Base-by-base conservation (phyloP, 108 stramenopile species). In the Nannochloropsis oceanica region DNA sequence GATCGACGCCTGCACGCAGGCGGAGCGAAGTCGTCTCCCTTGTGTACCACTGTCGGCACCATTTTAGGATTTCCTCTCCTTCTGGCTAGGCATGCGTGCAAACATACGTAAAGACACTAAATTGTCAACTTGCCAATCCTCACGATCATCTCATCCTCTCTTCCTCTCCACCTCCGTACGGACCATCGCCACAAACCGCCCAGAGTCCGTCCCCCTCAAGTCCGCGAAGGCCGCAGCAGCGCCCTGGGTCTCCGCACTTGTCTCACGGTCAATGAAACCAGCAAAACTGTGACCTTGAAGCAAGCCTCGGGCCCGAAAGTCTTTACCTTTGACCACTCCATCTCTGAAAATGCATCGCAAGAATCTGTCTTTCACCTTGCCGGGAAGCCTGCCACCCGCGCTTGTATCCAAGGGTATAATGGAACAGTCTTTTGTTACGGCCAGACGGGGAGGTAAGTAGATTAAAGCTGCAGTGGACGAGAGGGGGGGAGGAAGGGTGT, bases 361-460 rank as follows among this genome's bases (percentile, higher is more conserved):
- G 88, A 89, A 82, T 85, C 85, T 73, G 26, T 89, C 14, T 89
- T 89, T 27, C 81, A 81, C 79, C 82, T 85, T 85, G 88, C 85
- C 10, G 25, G 80, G 20, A 85, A 85, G 26, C 73, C 84, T 2
- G 42, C 44, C 42, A 84, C 84, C 20, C 24, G 79, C 9, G 46
- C 89, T n/a, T 89, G 89, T 26, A 81, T 89, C 26, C 84, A 88
- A 34, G 89, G 89, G 2, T 89, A 88, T 87, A 89, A 89, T 44
- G 89, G 89, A 27, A 89, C 89, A 43, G 86, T 90, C 11, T 89
- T 90, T 80, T 86, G 86, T 83, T 90, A 90, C 84, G 89, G 89
- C 14, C 89, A 87, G 86, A 85, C 85, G 81, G 84, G 86, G 42
- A 46, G 44, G 83, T 34, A 5, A 34, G 34, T n/a, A 34, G 34